phyloP scores from a whole-genome alignment of 257 asterid species.

The Rhazya stricta region DNA sequence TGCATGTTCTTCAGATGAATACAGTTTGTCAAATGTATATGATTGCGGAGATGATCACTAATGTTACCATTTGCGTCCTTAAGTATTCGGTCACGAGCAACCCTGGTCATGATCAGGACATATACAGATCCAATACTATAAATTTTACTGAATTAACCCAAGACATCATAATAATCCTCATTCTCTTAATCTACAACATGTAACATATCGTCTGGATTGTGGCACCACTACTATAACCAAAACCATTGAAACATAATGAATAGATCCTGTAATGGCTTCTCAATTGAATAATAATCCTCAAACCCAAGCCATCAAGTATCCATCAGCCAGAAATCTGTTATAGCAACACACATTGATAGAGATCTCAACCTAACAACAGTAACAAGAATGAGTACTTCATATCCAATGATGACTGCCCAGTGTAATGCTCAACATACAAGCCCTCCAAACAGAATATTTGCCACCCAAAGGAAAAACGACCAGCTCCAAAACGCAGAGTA shows the following conservation, averaged over 20 bases:
- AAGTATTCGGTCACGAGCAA: conserved; percentile 75
- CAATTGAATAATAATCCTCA: neutral
- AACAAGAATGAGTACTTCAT: neutral
- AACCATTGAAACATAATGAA: neutral
- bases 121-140: conserved; percentile 27
- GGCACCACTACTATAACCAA: conserved; percentile 4
- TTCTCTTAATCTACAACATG: conserved; percentile 25
- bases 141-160: conserved; percentile 26
- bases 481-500: conserved; percentile 11
- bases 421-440: neutral
- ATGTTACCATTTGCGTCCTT: conserved; percentile 79
- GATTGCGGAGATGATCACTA: conserved; percentile 82
- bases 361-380: conserved; percentile 11
- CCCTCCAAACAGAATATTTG: neutral
- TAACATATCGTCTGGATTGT: conserved; percentile 26
- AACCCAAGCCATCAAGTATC: conserved; percentile 24
- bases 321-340: conserved; percentile 12
- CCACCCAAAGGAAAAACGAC: neutral
- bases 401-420: conserved; percentile 16
- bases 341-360: conserved; percentile 4
- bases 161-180: conserved; percentile 28
- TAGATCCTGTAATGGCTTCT: conserved; percentile 13
- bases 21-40: conserved; percentile 93
- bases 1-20: conserved; percentile 97
- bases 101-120: conserved; percentile 82